phyloP scores from a whole-genome alignment of 768 basidiomycete species.

The Trametes punicea region DNA sequence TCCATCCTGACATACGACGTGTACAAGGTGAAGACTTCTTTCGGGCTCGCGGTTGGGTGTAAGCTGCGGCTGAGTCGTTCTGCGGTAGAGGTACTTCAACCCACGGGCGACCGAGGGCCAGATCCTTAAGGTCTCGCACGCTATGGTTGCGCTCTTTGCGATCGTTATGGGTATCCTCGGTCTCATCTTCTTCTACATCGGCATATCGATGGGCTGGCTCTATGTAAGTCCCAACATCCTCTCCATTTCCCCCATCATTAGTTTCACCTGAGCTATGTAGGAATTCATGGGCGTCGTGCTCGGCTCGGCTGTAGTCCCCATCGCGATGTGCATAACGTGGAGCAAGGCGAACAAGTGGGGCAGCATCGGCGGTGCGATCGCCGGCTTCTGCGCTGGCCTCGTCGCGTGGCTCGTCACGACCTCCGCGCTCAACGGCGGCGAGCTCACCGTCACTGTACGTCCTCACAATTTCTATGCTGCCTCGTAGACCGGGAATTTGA shows the following conservation, averaged over 20 bases:
- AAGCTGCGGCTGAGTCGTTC: not conserved
- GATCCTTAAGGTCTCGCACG: slow-evolving; percentile 66
- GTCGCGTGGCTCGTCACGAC: slow-evolving; percentile 87
- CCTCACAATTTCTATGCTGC: not conserved
- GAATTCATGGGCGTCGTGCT: slow-evolving; percentile 87
- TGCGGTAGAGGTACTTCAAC: slow-evolving; percentile 68
- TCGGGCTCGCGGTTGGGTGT: not conserved
- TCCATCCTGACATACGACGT: slow-evolving; percentile 81
- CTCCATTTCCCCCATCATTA: not conserved
- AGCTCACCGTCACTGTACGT: slow-evolving; percentile 66
- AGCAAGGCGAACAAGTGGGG: slow-evolving; percentile 82
- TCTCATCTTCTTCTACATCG: slow-evolving; percentile 84
- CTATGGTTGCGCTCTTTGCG: slow-evolving; percentile 66
- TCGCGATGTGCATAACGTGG: slow-evolving; percentile 86
- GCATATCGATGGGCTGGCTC: slow-evolving; percentile 92
- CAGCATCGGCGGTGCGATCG: slow-evolving; percentile 69
- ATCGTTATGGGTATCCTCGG: slow-evolving; percentile 82
- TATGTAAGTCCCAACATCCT: slow-evolving; percentile 52
- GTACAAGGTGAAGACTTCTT: slow-evolving; percentile 52
- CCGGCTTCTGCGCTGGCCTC: slow-evolving; percentile 67
- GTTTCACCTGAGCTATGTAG: slow-evolving; percentile 32
- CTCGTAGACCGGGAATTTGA: not conserved
- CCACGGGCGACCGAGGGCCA: slow-evolving; percentile 73
- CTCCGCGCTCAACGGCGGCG: slow-evolving; percentile 59
- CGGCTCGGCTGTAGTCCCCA: slow-evolving; percentile 82